Evolutionary conservation across 2,329 filamentous ascomycete genomes (phyloP).

Genomic region (Cordyceps fumosorosea): DNA sequence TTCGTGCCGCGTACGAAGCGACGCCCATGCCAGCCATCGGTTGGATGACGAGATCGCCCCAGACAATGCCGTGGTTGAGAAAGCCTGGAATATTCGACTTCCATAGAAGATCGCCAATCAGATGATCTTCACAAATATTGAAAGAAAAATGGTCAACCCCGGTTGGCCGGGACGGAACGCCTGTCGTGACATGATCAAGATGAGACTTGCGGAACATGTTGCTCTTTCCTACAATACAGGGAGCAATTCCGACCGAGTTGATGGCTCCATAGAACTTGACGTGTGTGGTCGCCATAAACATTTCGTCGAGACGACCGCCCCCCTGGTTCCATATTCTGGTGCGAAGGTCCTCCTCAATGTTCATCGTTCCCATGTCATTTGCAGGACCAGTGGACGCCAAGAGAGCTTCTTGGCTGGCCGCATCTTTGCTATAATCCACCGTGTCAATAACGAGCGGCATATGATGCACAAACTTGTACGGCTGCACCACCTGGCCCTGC

Average conservation of each 20-base stretch:
- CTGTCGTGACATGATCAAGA: constrained; percentile 63
- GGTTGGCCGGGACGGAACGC: constrained; percentile 37
- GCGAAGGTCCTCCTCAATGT: constrained; percentile 16
- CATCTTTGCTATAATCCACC: constrained; percentile 24
- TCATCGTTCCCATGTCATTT: constrained; percentile 14
- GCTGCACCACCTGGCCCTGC: constrained; percentile 41
- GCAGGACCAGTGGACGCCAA: constrained; percentile 29
- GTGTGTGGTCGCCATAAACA: constrained; percentile 89
- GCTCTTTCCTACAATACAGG: constrained; percentile 92
- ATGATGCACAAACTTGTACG: constrained; percentile 92
- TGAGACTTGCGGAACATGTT: constrained; percentile 97
- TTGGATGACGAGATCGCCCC: constrained; percentile 83
- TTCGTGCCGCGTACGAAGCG: constrained; percentile 67
- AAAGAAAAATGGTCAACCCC: constrained; percentile 91
- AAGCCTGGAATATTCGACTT: constrained; percentile 56
- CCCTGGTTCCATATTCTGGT: constrained; percentile 36
- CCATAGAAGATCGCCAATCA: constrained; percentile 92
- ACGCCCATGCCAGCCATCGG: constrained; percentile 80
- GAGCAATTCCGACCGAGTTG: constrained; percentile 84
- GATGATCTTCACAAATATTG: constrained; percentile 96
- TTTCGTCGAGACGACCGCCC: constrained; percentile 83
- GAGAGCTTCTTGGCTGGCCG: constrained; percentile 22
- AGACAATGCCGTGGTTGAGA: constrained; percentile 75
- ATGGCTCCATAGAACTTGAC: constrained; percentile 98
- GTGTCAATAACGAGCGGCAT: constrained; percentile 83